phyloP scores from a whole-genome alignment of 2,329 filamentous ascomycete species.

The Venturia carpophila region DNA sequence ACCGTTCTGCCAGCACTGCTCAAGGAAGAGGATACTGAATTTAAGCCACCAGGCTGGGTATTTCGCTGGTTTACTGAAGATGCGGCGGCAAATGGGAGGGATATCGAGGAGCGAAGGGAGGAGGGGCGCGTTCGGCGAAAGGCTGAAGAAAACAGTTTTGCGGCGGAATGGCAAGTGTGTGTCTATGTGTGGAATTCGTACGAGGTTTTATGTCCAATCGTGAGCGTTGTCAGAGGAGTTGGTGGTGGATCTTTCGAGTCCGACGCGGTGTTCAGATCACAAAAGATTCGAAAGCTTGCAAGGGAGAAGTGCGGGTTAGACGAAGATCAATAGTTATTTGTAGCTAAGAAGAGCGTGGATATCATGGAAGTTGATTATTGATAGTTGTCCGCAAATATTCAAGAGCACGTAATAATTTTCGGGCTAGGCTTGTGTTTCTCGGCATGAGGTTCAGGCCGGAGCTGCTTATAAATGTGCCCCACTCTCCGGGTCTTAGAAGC shows the following conservation, averaged over 20 bases:
- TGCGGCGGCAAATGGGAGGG: conserved; percentile 65
- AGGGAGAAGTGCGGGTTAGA: not conserved
- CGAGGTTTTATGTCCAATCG: conserved; percentile 4
- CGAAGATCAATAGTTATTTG: not conserved
- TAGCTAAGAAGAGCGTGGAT: not conserved
- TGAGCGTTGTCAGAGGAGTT: conserved; percentile 2
- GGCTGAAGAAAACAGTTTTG: conserved; percentile 87
- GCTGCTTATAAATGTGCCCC: not conserved
- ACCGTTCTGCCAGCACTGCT: conserved; percentile 23
- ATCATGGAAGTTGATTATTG: conserved; percentile 9
- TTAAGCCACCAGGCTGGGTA: conserved; percentile 33
- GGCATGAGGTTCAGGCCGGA: not conserved
- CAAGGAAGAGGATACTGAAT: conserved; percentile 33
- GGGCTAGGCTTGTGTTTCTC: not conserved
- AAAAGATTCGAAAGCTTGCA: not conserved
- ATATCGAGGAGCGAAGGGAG: conserved; percentile 63
- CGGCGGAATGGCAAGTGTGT: conserved; percentile 37
- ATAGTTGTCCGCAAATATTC: not conserved
- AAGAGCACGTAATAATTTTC: conserved; percentile 8
- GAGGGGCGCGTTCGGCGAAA: conserved; percentile 52
- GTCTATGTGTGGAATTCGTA: conserved; percentile 19
- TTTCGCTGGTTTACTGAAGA: conserved; percentile 57
- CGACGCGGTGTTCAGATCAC: not conserved
- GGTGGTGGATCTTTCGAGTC: not conserved
- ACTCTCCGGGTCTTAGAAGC: not conserved